Evolutionary conservation across 768 basidiomycete genomes (phyloP), one percentile per base, ranked within the genome.

Genomic region (Scleroderma bovista): DNA sequence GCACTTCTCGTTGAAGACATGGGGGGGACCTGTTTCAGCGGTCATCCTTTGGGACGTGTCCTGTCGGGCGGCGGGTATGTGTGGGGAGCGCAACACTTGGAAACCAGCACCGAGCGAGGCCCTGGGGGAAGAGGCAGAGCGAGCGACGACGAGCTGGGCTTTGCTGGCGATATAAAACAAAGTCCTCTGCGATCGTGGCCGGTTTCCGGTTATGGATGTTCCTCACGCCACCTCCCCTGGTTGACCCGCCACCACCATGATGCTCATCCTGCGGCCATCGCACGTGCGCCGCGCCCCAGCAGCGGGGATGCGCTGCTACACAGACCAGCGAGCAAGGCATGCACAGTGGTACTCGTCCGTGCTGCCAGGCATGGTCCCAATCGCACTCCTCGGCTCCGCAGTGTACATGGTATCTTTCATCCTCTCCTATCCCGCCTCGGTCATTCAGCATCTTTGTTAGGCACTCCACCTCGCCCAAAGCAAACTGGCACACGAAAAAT

Each of bases 301-400:
- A 16, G 13, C 53, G 52, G 31, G 26, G 50, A n/a, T 54, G 52
- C 47, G 48, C 43, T 51, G 31, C 48, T 9, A 36, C 60, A 44
- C n/a, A 49, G 2, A 23, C 57, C 24, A 46, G 23, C 58, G 60
- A 49, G 80, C 77, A 26, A 68, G 73, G 11, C 85, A 90, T 63
- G 77, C 77, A 6, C 70, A 74, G 56, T 82, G 84, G 75, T 92
- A 92, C 65, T 71, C 79, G 39, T 75, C 80, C 46, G 74, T 83
- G 44, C 67, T 85, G 34, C 89, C 89, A 23, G 79, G 79, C 29
- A 90, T 90, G 86, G 68, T 90, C 44, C 89, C 88, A 9, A 71
- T 92, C 47, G 81, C 83, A 46, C 70, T 92, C 46, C 73, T 92
- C 12, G 89, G 88, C 16, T 88, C 87, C 46, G 85, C 83, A 9